phyloP scores from a whole-genome alignment of 305 asterid genomes.

The Ilex paraguariensis region DNA sequence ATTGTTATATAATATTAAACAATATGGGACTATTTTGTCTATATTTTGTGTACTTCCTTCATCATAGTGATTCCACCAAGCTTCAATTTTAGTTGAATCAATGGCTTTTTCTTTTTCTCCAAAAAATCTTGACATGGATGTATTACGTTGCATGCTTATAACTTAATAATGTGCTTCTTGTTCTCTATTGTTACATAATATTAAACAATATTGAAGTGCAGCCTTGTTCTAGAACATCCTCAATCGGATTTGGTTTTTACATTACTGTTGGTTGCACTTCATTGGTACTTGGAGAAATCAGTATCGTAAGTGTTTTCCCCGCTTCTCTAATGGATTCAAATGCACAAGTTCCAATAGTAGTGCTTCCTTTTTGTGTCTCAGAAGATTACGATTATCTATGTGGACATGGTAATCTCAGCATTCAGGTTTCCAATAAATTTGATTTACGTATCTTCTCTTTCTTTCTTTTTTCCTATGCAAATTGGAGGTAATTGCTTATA shows the following conservation, averaged over 20 bases:
- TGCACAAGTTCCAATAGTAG: conserved; percentile 26
- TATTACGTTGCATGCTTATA: too few species aligned
- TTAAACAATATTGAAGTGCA: too few species aligned
- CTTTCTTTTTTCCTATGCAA: background rate
- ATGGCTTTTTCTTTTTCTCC: too few species aligned
- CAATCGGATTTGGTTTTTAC: conserved; percentile 28
- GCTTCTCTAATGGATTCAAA: conserved; percentile 35
- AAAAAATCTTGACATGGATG: too few species aligned
- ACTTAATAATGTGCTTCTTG: too few species aligned
- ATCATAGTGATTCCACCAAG: too few species aligned
- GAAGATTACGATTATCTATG: conserved; percentile 58
- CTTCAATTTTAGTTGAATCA: too few species aligned
- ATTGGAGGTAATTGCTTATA: too few species aligned
- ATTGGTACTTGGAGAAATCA: conserved; percentile 98
- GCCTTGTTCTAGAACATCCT: conserved; percentile 11
- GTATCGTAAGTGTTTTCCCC: conserved; percentile 74
- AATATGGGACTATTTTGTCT: too few species aligned
- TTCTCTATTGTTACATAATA: too few species aligned
- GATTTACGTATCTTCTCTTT: background rate
- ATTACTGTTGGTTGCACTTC: conserved; percentile 94
- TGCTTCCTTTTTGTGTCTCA: conserved; percentile 28
- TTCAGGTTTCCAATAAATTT: conserved; percentile 8
- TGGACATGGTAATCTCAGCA: conserved; percentile 70
- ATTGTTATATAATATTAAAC: too few species aligned
- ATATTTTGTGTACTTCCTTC: too few species aligned